These are phyloP conservation scores for Mucor ambiguus DNA, from an alignment of 371 early-diverging fungal genomes.

Conservation along the genomic window DNA sequence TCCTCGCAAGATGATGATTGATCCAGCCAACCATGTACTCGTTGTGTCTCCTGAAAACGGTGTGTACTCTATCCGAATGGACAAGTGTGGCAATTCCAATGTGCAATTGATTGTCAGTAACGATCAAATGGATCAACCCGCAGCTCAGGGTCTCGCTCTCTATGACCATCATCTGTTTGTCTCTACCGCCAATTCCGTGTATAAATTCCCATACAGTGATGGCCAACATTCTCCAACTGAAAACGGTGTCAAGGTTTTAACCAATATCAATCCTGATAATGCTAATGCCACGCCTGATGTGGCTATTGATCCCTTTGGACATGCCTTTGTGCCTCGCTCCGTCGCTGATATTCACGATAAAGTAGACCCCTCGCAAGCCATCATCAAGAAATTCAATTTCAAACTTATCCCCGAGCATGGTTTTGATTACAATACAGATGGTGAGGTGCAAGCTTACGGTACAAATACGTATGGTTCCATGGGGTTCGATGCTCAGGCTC, in stretches of 20 bases:
- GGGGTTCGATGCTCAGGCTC: constrained; percentile 48
- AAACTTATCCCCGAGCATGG: constrained; percentile 34
- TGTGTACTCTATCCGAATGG: constrained; percentile 44
- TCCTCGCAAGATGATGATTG: constrained; percentile 42
- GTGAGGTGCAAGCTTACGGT: constrained; percentile 40
- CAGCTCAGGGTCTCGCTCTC: constrained; percentile 32
- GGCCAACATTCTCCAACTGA: constrained; percentile 40
- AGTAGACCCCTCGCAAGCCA: constrained; percentile 22
- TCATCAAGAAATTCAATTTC: constrained; percentile 49
- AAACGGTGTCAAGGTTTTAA: constrained; percentile 29
- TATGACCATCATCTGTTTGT: constrained; percentile 35
- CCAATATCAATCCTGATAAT: constrained; percentile 26
- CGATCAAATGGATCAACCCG: constrained; percentile 15
- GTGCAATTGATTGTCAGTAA: constrained; percentile 22
- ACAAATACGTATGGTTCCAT: constrained; percentile 41
- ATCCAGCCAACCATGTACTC: constrained; percentile 41
- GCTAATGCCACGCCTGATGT: constrained; percentile 28
- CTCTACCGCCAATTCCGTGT: constrained; percentile 34
- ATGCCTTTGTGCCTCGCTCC: constrained; percentile 37
- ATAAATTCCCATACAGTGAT: constrained; percentile 43
- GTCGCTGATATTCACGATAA: constrained; percentile 15
- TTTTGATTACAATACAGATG: constrained; percentile 42
- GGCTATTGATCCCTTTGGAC: constrained; percentile 44
- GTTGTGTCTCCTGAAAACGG: constrained; percentile 34
- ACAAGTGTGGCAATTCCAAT: constrained; percentile 45